These are phyloP conservation scores for Sophora flavescens DNA, from an alignment of 306 rosid species.

Conservation along the genomic window DNA sequence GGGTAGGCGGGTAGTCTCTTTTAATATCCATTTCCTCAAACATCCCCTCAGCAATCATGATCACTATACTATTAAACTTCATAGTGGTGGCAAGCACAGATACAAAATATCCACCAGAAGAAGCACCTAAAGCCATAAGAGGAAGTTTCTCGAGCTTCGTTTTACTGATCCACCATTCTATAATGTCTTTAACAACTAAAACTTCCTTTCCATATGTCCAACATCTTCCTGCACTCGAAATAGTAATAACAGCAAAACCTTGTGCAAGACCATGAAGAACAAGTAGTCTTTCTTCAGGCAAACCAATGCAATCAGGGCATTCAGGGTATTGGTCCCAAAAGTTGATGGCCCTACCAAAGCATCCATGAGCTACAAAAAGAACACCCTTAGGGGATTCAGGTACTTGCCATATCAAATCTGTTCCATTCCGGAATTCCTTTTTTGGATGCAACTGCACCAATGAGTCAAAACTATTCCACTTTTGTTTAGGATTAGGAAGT, in stretches of 20 bases:
- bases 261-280: conserved; percentile 76
- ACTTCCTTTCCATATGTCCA: conserved; percentile 74
- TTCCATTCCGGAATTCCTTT: conserved; percentile 66
- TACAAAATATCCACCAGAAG: conserved; percentile 92
- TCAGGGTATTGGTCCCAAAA: conserved; percentile 81
- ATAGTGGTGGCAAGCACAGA: conserved; percentile 74
- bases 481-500: conserved; percentile 50
- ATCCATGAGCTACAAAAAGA: conserved; percentile 94
- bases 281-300: conserved; percentile 88
- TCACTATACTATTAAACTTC: conserved; percentile 67
- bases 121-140: conserved; percentile 88
- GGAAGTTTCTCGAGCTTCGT: conserved; percentile 75
- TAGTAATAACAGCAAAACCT: conserved; percentile 72
- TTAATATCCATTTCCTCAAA: conserved; percentile 64
- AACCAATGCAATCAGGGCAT: conserved; percentile 80
- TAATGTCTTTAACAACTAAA: conserved; percentile 61
- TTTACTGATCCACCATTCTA: conserved; percentile 74
- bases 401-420: conserved; percentile 84
- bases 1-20: conserved; percentile 76
- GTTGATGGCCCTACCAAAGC: conserved; percentile 73
- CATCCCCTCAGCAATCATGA: conserved; percentile 93
- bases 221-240: conserved; percentile 79
- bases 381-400: conserved; percentile 85
- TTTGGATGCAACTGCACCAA: conserved; percentile 67
- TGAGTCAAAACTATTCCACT: conserved; percentile 70